Evolutionary conservation across 2,329 filamentous ascomycete genomes (phyloP).

Genomic region (Neospermospora avenae): DNA sequence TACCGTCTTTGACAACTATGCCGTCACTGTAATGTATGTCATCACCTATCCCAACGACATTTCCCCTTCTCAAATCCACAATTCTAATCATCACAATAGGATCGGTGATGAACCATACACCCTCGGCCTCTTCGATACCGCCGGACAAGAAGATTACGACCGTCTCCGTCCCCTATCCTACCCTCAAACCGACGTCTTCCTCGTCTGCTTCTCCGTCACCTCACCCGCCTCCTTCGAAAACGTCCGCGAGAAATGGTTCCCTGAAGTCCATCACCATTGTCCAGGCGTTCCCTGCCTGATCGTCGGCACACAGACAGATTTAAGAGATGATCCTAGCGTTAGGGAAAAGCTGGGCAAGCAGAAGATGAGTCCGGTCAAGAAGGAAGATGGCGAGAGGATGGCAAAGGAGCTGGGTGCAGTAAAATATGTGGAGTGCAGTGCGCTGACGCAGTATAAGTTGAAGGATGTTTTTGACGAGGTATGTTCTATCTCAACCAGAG

Average conservation of each 20-base stretch:
- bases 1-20: conserved; percentile 99
- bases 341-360: conserved; percentile 91
- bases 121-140: conserved; percentile 94
- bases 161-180: conserved; percentile 94
- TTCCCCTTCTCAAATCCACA: background rate
- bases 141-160: conserved; percentile 99
- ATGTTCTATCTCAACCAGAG: conserved; percentile 36
- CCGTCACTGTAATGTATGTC: conserved; percentile 97
- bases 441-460: conserved; percentile 94
- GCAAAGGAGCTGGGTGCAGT: conserved; percentile 96
- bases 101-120: conserved; percentile 99
- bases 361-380: conserved; percentile 90
- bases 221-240: conserved; percentile 98
- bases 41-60: background rate
- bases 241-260: conserved; percentile 98
- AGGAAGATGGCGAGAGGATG: conserved; percentile 93
- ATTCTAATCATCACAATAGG: conserved; percentile 50
- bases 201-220: conserved; percentile 98
- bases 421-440: conserved; percentile 98
- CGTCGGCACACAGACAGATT: conserved; percentile 95
- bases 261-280: conserved; percentile 97
- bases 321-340: conserved; percentile 84
- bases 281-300: conserved; percentile 97
- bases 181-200: conserved; percentile 96
- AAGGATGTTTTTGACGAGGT: conserved; percentile 99